Evolutionary conservation across 2,329 filamentous ascomycete genomes (phyloP).

Genomic region (Trichoderma lentiforme): DNA sequence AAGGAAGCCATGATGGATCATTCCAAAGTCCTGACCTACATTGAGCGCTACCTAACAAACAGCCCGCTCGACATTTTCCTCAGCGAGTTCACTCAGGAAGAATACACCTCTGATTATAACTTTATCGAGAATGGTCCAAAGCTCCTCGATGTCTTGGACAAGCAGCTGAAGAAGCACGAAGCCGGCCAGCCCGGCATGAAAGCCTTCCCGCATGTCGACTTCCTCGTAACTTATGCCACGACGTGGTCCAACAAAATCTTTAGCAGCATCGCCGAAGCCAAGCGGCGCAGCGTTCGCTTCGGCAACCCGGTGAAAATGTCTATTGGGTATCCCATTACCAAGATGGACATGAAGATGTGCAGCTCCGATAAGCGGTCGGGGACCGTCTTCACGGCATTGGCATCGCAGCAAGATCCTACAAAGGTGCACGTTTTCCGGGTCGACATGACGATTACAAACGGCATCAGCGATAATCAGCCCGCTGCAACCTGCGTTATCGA

Average conservation of each 20-base stretch:
- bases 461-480: slow-evolving; percentile 50
- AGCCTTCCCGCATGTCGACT: slow-evolving; percentile 58
- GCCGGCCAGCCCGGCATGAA: slow-evolving; percentile 45
- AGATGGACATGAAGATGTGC: slow-evolving; percentile 58
- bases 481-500: slow-evolving; percentile 41
- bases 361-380: slow-evolving; percentile 29
- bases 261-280: slow-evolving; percentile 64
- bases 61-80: slow-evolving; percentile 63
- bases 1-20: slow-evolving; percentile 75
- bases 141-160: slow-evolving; percentile 48
- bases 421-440: slow-evolving; percentile 57
- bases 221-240: slow-evolving; percentile 58
- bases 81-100: slow-evolving; percentile 46
- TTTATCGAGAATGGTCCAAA: slow-evolving; percentile 43
- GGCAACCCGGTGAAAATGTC: slow-evolving; percentile 51
- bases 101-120: slow-evolving; percentile 46
- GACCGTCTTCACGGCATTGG: slow-evolving; percentile 41
- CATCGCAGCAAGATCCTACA: slow-evolving; percentile 35
- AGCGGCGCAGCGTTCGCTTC: slow-evolving; percentile 66
- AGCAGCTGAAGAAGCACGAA: slow-evolving; percentile 48
- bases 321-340: slow-evolving; percentile 44
- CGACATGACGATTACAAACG: slow-evolving; percentile 51
- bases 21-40: slow-evolving; percentile 70
- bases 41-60: slow-evolving; percentile 64
- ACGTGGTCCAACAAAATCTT: slow-evolving; percentile 61